These are phyloP conservation scores for Aphanomyces euteiches DNA, from an alignment of 352 stramenopile species.

Conservation along the genomic window DNA sequence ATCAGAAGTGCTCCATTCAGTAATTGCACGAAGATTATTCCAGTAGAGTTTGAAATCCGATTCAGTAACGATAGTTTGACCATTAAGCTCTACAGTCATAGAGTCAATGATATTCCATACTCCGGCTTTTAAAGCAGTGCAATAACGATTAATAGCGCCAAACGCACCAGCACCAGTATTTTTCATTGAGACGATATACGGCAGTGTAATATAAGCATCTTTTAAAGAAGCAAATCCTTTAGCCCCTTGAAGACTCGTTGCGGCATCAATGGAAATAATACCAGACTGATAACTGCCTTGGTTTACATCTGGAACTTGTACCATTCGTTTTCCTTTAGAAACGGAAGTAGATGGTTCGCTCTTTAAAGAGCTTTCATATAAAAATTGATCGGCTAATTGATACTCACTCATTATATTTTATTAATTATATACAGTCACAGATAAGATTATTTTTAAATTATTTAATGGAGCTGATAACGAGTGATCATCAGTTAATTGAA, in stretches of 20 bases:
- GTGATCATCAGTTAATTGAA: constrained; percentile 12
- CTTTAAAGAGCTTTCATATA: constrained; percentile 17
- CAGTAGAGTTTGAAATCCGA: constrained; percentile 33
- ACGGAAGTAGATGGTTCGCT: neutral
- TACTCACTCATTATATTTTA: constrained; percentile 15
- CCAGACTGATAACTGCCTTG: constrained; percentile 32
- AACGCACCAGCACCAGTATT: constrained; percentile 21
- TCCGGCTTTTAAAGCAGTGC: constrained; percentile 32
- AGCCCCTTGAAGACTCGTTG: constrained; percentile 30
- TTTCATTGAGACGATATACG: constrained; percentile 32
- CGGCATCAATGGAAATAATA: constrained; percentile 32
- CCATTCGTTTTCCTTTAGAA: constrained; percentile 4
- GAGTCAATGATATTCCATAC: constrained; percentile 39
- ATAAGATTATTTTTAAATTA: constrained; percentile 11
- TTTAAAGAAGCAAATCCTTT: constrained; percentile 31
- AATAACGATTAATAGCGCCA: constrained; percentile 33
- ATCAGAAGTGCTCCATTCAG: constrained; percentile 30
- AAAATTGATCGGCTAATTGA: constrained; percentile 20
- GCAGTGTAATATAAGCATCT: constrained; percentile 32
- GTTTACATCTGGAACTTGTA: constrained; percentile 29
- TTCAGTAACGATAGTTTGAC: constrained; percentile 32
- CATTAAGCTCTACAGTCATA: constrained; percentile 33
- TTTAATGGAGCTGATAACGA: constrained; percentile 22
- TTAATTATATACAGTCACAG: neutral
- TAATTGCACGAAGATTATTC: constrained; percentile 38